Percentiles rank a stretch among this genome's conserved stretches.
Evolutionary conservation across 148 eudicot genomes (phyloP).

Genomic region (Nepenthes gracilis): DNA sequence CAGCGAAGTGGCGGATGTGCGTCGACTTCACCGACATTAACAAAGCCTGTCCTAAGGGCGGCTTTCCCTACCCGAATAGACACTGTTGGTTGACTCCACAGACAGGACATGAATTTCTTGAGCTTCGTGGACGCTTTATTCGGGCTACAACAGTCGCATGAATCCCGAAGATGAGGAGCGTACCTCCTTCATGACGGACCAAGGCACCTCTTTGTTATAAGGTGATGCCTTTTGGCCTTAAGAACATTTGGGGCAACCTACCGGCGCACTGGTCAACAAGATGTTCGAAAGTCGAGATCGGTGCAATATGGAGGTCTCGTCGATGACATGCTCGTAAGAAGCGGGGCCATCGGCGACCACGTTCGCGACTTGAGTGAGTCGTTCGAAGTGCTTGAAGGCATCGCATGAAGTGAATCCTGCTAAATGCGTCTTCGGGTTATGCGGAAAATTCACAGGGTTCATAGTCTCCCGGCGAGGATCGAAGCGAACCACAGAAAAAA

Average conservation of each 20-base stretch:
- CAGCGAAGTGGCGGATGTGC: neutral
- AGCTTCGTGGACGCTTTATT: neutral
- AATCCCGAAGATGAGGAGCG: neutral
- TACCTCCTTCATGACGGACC: neutral
- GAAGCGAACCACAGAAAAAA: too few relatives aligned
- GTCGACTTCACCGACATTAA: neutral
- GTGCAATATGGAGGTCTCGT: neutral
- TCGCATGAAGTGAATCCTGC: too few relatives aligned
- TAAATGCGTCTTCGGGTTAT: too few relatives aligned
- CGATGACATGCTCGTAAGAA: neutral
- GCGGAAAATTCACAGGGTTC: too few relatives aligned
- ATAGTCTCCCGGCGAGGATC: too few relatives aligned
- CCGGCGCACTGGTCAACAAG: neutral
- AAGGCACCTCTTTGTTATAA: conserved; percentile 3
- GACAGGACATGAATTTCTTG: neutral
- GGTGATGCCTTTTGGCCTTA: neutral
- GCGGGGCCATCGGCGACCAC: neutral
- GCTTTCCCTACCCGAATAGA: neutral
- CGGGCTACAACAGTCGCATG: neutral
- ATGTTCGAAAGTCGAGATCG: neutral
- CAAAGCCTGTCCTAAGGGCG: neutral
- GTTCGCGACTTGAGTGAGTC: too few relatives aligned
- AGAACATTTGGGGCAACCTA: neutral
- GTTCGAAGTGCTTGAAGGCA: too few relatives aligned
- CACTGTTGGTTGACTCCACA: neutral